These are phyloP conservation scores for Kickxella alabastrina DNA, from an alignment of 192 early-diverging fungal species.

Conservation along the genomic window DNA sequence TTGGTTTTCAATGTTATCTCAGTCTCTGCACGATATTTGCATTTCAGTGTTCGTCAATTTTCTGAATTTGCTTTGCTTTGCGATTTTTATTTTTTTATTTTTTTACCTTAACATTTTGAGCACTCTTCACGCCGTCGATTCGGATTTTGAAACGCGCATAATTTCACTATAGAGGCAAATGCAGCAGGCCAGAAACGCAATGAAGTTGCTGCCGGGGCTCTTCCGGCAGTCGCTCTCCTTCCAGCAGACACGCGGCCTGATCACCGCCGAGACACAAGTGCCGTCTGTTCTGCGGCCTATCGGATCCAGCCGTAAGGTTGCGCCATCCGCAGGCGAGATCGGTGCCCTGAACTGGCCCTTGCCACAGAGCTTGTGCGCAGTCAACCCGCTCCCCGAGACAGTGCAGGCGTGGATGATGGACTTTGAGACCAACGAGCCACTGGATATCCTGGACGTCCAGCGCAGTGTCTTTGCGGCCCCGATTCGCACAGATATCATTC, in stretches of 20 bases:
- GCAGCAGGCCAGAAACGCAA: constrained; percentile 4
- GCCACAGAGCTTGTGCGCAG: constrained; percentile 22
- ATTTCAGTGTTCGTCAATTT: too few relatives aligned
- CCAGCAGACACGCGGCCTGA: constrained; percentile 3
- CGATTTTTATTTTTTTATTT: background rate
- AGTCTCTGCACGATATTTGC: too few relatives aligned
- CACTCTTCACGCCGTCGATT: too few relatives aligned
- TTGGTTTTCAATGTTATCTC: too few relatives aligned
- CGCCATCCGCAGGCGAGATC: constrained; percentile 33
- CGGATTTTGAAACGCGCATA: too few relatives aligned
- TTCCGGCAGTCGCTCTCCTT: constrained; percentile 2
- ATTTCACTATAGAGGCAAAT: too few relatives aligned
- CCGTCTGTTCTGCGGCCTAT: constrained; percentile 41
- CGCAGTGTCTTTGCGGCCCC: constrained; percentile 71
- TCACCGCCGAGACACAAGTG: constrained; percentile 1
- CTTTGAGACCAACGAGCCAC: constrained; percentile 66
- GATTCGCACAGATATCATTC: constrained; percentile 76
- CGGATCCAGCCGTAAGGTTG: constrained; percentile 29
- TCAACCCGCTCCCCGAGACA: constrained; percentile 41
- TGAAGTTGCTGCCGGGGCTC: background rate
- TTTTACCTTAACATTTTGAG: too few relatives aligned
- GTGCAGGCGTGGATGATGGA: constrained; percentile 75
- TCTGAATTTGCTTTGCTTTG: background rate
- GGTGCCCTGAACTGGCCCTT: constrained; percentile 37
- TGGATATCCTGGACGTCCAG: constrained; percentile 69